phyloP scores from a whole-genome alignment of 1,284 basidiomycete species.

The Pascua guehoae region DNA sequence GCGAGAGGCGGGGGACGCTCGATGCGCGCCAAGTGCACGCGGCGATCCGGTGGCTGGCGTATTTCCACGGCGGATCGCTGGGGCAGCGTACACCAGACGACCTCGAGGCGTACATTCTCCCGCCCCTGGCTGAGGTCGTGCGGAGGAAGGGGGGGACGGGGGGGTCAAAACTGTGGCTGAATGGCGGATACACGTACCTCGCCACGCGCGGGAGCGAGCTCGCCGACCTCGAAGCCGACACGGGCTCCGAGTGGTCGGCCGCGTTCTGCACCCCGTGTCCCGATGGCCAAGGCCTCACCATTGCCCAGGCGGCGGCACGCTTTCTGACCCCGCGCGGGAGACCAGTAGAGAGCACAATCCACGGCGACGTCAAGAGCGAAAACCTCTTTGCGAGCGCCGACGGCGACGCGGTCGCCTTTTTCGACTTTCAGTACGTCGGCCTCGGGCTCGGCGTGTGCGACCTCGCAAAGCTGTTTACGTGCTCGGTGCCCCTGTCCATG shows the following conservation, averaged over 20 bases:
- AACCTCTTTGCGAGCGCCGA: slow-evolving; percentile 11
- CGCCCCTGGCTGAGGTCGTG: slow-evolving; percentile 2
- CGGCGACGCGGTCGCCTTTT: slow-evolving; percentile 10
- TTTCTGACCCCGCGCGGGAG: slow-evolving; percentile 9
- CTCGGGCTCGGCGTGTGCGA: slow-evolving; percentile 19
- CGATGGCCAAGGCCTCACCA: not conserved
- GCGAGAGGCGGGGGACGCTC: slow-evolving; percentile 10
- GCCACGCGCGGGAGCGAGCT: slow-evolving; percentile 16
- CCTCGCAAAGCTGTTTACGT: slow-evolving; percentile 22
- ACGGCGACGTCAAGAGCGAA: slow-evolving; percentile 22
- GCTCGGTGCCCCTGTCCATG: slow-evolving; percentile 10
- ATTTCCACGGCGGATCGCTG: not conserved
- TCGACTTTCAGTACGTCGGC: slow-evolving; percentile 22
- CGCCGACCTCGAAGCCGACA: not conserved
- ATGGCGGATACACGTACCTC: slow-evolving; percentile 23
- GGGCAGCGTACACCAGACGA: not conserved
- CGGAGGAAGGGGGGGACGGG: not conserved
- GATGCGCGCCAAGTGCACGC: not conserved
- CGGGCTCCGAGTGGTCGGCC: slow-evolving; percentile 7
- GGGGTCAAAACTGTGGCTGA: slow-evolving; percentile 12
- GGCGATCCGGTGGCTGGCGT: slow-evolving; percentile 12
- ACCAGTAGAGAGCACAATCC: slow-evolving; percentile 6
- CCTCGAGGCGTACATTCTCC: not conserved
- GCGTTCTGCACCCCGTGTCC: slow-evolving; percentile 4
- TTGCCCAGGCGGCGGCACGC: slow-evolving; percentile 5